Evolutionary conservation across 176 grass and related monocot genomes (phyloP), one percentile per base, ranked within the genome.

Genomic region (Typha latifolia): DNA sequence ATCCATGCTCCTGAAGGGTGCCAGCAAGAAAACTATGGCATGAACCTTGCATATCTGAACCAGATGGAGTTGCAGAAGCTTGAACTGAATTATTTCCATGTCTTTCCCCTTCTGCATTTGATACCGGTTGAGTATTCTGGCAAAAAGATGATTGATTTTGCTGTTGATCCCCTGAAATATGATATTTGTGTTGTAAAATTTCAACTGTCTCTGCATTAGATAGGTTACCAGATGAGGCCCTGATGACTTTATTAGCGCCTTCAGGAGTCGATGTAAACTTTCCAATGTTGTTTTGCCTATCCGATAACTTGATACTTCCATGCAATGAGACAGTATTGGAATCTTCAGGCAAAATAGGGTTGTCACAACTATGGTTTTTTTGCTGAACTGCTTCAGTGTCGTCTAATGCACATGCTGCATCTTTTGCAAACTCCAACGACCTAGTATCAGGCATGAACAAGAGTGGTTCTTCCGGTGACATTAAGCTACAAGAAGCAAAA

Each of bases 401-500:
- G 69, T 78, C 77, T 32, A 73, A 73, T 68, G 74, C 69, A 0
- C 62, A 66, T n/a, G 55, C 74, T 51, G 57, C 32, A 49, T 62
- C 6, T 12, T 69, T 78, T 53, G 64, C 70, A 69, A 74, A 66
- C 63, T 79, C 73, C 69, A 66, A 72, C 22, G 70, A 71, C 27
- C 68, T 32, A 63, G 67, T 52, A 61, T 23, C 70, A 49, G 80
- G 76, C 65, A 74, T 81, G 49, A 81, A 73, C 32, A 76, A 23
- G 57, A 77, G 62, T 4, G 79, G 74, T 22, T 91, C 74, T 73
- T 79, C 63, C 16, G 64, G 69, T 37, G 78, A 63, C 73, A 62
- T 73, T 73, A 82, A 82, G 43, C 59, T 78, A 4, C 74, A 78
- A 47, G 65, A 63, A 34, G 61, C 55, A 66, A 84, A 72, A 85